A percentile compares a stretch with the other conserved stretches of the same genome.
These are phyloP conservation scores for Posidonia oceanica DNA, from an alignment of 116 monocot species.

Conservation along the genomic window DNA sequence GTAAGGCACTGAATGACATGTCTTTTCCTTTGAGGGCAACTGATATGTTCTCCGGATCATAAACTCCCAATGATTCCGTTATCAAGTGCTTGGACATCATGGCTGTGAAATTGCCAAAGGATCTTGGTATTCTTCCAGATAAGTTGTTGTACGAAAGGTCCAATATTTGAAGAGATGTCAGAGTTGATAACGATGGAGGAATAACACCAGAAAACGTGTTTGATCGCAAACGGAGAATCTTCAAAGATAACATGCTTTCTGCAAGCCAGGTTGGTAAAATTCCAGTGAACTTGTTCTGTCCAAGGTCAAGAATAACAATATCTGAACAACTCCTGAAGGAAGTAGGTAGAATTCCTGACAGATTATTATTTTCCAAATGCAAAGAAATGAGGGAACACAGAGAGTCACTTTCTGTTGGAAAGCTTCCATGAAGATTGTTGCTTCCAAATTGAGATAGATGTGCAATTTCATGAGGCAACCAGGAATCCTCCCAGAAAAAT, in stretches of 20 bases:
- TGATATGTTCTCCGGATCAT: constrained; percentile 7
- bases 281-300: constrained; percentile 17
- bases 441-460: neutral
- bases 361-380: constrained; percentile 17
- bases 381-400: constrained; percentile 8
- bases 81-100: neutral
- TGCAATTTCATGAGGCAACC: neutral
- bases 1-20: neutral
- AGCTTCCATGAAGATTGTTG: neutral
- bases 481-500: constrained; percentile 22
- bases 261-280: constrained; percentile 22
- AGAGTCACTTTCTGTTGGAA: neutral
- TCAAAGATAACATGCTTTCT: constrained; percentile 2
- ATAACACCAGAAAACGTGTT: constrained; percentile 17
- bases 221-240: constrained; percentile 16
- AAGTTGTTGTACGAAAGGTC: constrained; percentile 24
- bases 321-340: constrained; percentile 6
- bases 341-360: constrained; percentile 11
- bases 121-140: constrained; percentile 12
- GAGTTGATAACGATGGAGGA: constrained; percentile 12
- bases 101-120: constrained; percentile 5
- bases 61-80: neutral
- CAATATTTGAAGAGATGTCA: constrained; percentile 13
- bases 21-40: constrained; percentile 9
- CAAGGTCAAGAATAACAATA: constrained; percentile 21